These are phyloP conservation scores for Penstemon davidsonii DNA, from an alignment of 257 asterid species.

Conservation along the genomic window DNA sequence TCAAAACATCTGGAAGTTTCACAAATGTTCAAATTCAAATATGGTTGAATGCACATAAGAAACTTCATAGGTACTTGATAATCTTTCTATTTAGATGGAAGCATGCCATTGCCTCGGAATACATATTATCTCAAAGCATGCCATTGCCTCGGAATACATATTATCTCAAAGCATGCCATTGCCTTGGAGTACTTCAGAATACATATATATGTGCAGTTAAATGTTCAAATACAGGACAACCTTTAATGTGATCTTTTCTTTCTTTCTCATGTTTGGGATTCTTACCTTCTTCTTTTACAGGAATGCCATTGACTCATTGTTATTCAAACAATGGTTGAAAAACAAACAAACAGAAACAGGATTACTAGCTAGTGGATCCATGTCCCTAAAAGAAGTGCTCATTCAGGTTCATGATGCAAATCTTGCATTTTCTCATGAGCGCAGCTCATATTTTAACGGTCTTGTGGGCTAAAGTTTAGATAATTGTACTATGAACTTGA, in stretches of 20 bases:
- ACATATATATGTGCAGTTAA: too few relatives aligned
- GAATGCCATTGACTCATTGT: conserved; percentile 74
- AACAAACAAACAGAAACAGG: conserved; percentile 73
- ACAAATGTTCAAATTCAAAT: too few relatives aligned
- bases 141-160: too few relatives aligned
- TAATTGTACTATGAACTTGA: background rate
- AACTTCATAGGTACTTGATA: too few relatives aligned
- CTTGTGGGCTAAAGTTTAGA: background rate
- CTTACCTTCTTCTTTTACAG: conserved; percentile 41
- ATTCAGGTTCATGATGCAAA: conserved; percentile 65
- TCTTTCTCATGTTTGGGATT: background rate
- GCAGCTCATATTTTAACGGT: background rate
- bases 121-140: too few relatives aligned
- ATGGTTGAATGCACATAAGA: too few relatives aligned
- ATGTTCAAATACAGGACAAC: too few relatives aligned
- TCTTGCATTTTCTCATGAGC: conserved; percentile 6
- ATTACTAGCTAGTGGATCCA: conserved; percentile 61
- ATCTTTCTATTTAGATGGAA: too few relatives aligned
- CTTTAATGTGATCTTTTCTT: background rate
- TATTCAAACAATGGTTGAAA: conserved; percentile 84
- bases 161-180: too few relatives aligned
- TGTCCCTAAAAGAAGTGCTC: conserved; percentile 61
- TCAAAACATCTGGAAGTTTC: too few relatives aligned
- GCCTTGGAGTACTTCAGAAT: too few relatives aligned
- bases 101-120: too few relatives aligned